phyloP scores from a whole-genome alignment of 78 protist species.

The Capsaspora owczarzaki region DNA sequence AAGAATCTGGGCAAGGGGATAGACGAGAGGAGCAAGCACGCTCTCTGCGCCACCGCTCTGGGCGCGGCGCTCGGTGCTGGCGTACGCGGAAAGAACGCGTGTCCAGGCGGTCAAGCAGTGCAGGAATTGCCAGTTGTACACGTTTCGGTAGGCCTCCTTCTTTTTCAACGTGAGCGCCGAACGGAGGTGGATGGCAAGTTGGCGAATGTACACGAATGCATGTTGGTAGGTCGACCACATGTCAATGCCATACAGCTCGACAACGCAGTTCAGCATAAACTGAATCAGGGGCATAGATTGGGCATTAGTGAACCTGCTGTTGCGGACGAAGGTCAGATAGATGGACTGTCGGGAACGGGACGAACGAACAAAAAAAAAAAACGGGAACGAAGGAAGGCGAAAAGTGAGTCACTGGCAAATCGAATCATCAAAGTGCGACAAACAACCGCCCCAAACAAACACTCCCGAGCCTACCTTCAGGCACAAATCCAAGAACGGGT shows the following conservation, averaged over 20 bases:
- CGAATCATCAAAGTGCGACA: too few species aligned
- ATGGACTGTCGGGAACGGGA: conserved; percentile 30
- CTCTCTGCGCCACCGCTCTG: not conserved
- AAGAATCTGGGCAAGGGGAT: conserved; percentile 32
- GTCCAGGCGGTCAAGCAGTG: conserved; percentile 69
- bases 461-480: conserved; percentile 28
- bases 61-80: not conserved
- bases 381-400: not conserved
- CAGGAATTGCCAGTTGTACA: conserved; percentile 84
- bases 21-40: conserved; percentile 37
- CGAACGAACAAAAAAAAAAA: too few species aligned
- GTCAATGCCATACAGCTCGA: conserved; percentile 48
- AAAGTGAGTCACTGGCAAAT: not conserved
- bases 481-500: conserved; percentile 52
- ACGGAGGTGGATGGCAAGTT: conserved; percentile 81
- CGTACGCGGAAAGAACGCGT: conserved; percentile 36
- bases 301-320: conserved; percentile 1
- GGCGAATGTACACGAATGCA: conserved; percentile 83
- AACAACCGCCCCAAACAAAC: too few species aligned
- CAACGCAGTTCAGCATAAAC: conserved; percentile 62
- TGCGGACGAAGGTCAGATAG: conserved; percentile 63
- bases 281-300: conserved; percentile 9
- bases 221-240: conserved; percentile 58
- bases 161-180: conserved; percentile 35
- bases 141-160: conserved; percentile 1